phyloP scores from a whole-genome alignment of 2,329 filamentous ascomycete genomes.

The Pseudogymnoascus sp. region DNA sequence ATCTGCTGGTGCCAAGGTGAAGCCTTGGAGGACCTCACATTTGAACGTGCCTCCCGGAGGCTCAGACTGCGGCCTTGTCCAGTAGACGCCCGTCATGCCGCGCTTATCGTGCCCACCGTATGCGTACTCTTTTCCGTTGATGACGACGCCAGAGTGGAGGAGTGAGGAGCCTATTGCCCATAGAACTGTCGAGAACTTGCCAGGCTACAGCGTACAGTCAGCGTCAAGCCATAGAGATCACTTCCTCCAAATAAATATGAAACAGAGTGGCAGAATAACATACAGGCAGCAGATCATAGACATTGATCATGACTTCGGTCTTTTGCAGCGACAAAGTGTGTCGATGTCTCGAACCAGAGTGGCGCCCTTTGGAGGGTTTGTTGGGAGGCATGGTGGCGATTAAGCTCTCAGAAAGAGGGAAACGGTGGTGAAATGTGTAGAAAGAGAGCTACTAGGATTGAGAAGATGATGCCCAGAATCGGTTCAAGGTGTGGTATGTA shows the following conservation, averaged over 20 bases:
- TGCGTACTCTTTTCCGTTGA: conserved; percentile 72
- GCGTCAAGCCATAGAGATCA: neutral
- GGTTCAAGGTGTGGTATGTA: neutral
- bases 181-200: conserved; percentile 63
- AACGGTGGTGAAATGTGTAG: neutral
- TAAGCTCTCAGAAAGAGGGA: neutral
- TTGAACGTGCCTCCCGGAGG: conserved; percentile 73
- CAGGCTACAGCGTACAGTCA: conserved; percentile 42
- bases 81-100: conserved; percentile 71
- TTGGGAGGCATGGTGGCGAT: neutral
- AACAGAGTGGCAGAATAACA: conserved; percentile 14
- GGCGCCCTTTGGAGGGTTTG: conserved; percentile 3
- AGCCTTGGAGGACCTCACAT: conserved; percentile 68
- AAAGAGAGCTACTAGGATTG: neutral
- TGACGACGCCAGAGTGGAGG: conserved; percentile 74
- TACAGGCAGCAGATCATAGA: conserved; percentile 70
- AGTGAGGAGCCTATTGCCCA: conserved; percentile 72
- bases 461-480: neutral
- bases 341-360: conserved; percentile 37
- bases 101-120: conserved; percentile 72
- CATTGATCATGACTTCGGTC: conserved; percentile 66
- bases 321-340: conserved; percentile 61
- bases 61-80: conserved; percentile 62
- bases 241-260: neutral
- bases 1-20: conserved; percentile 57